Base-by-base conservation (phyloP, 2,329 filamentous ascomycete genomes). In the Pseudopithomyces maydicus region DNA sequence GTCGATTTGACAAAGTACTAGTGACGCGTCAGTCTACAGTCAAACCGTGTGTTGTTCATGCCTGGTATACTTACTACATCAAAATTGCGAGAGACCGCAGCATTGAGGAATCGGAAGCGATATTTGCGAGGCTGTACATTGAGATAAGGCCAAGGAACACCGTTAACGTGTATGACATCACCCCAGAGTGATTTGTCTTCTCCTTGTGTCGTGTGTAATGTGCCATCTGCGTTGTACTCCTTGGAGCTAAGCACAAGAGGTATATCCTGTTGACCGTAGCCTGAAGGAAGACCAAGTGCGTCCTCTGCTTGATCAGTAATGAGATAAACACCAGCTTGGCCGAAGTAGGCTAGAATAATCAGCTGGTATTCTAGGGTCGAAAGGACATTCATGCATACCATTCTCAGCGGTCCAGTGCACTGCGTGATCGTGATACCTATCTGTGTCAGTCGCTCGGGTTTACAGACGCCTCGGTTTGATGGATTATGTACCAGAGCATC, bases 51-150 rank as follows among this genome's bases (percentile, higher is more conserved):
- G 2, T 20, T 38, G 35, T 4, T 38, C 12, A 14, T 38, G 26
- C 22, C 15, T 26, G 6, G 22, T 29, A 26, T 8, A 46, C 26
- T 20, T 35, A 46, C 44, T 3, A 85, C 73, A 22, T 78, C 74
- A 54, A 82, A 85, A 29, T 78, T 77, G 3, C 66, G 63, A 26
- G 63, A 67, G 4, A 70, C 48, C 1, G 65, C 65, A 45, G 66
- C 77, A 67, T 85, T 80, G 22, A 84, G 76, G 59, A 85, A 72
- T 1, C 84, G 76, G 67, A 87, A 81, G 23, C 84, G 82, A 67
- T 86, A 86, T 69, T 85, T 85, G 64, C 84, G 79, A 2, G 82
- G 83, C 67, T 86, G 79, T 6, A 85, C 83, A 26, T 80, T 77
- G 3, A 85, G 62, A 59, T 77, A 85, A 5, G 84, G 84, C 84